Evolutionary conservation across 2,329 filamentous ascomycete genomes (phyloP).

Genomic region (Geosmithia putterillii): DNA sequence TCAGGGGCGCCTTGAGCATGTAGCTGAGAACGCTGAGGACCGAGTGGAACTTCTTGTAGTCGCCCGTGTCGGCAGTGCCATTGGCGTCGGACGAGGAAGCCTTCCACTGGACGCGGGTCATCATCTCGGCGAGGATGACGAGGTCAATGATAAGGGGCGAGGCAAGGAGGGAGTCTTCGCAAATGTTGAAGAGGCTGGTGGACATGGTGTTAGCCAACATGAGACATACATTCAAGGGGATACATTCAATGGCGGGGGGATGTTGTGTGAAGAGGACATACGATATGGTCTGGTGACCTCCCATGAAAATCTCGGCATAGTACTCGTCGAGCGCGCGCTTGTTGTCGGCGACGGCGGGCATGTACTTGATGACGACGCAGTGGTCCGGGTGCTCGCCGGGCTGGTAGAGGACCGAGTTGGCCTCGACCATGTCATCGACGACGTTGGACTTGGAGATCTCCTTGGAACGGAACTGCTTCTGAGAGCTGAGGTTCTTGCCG

Average conservation of each 20-base stretch:
- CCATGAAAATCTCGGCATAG: slow-evolving; percentile 98
- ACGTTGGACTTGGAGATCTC: slow-evolving; percentile 98
- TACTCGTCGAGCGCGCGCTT: slow-evolving; percentile 99
- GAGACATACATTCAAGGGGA: neutral
- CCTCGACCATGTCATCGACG: slow-evolving; percentile 98
- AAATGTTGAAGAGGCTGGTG: slow-evolving; percentile 92
- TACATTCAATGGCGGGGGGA: neutral
- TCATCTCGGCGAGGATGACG: slow-evolving; percentile 87
- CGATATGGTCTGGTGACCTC: slow-evolving; percentile 94
- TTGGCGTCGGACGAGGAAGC: slow-evolving; percentile 37
- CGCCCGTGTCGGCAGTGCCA: slow-evolving; percentile 46
- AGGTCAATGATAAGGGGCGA: slow-evolving; percentile 96
- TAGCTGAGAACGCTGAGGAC: slow-evolving; percentile 96
- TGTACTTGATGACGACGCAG: slow-evolving; percentile 99
- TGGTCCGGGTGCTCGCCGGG: slow-evolving; percentile 93
- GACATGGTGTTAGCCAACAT: slow-evolving; percentile 8
- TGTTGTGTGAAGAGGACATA: slow-evolving; percentile 22
- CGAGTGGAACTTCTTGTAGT: slow-evolving; percentile 91
- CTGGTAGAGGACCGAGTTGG: slow-evolving; percentile 83
- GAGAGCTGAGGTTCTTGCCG: slow-evolving; percentile 94
- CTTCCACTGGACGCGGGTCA: slow-evolving; percentile 97
- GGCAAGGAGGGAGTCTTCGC: slow-evolving; percentile 93
- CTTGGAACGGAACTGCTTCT: slow-evolving; percentile 98
- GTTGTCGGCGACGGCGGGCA: slow-evolving; percentile 97
- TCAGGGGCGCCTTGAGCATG: slow-evolving; percentile 95